Base-by-base conservation (phyloP, 352 stramenopile species). In the Pythium scleroteichum region DNA sequence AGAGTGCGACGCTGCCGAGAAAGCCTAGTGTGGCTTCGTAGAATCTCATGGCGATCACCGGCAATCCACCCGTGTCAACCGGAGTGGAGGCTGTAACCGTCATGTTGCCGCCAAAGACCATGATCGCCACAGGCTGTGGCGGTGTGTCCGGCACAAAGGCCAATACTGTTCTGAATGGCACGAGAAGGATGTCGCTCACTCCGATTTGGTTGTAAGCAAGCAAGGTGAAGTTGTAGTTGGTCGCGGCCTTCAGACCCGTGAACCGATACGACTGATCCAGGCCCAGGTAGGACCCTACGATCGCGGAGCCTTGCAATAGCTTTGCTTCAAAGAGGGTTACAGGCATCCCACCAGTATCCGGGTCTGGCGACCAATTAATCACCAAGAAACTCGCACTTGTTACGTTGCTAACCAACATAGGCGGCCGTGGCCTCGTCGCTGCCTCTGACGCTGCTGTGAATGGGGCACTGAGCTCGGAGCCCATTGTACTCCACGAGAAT, bases 51-150 rank as follows among this genome's bases (percentile, higher is more conserved):
- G n/a, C 38, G 9, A 54, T 79, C 14, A 85, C 62, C 3, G 48
- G 0, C 0, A 61, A 57, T 20, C 82, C 82, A 32, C 82, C 82
- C 0, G 74, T 79, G n/a, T 83, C 71, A 0, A 73, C 1, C 10
- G 82, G 78, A 14, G 59, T 23, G 0, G 58, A 39, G 0, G 88
- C 20, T 52, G 82, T 57, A 13, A 89, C 55, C 4, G 78, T 89
- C n/a, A 88, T 73, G 38, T 83, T 91, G 1, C 79, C 79, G 16
- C 82, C 82, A 62, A 75, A 87, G 24, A 86, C 59, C 7, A 51
- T 66, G 16, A 77, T 32, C 2, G 64, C 63, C 1, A 74, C 26
- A 0, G 79, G 79, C 5, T 50, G 56, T 1, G 47, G 33, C 14
- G 78, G 76, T 1, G 48, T 46, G 9, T 61, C 70, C 0, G 82